Evolutionary conservation across 192 early-diverging fungal genomes (phyloP).

Genomic region (Spizellomyces sp.): DNA sequence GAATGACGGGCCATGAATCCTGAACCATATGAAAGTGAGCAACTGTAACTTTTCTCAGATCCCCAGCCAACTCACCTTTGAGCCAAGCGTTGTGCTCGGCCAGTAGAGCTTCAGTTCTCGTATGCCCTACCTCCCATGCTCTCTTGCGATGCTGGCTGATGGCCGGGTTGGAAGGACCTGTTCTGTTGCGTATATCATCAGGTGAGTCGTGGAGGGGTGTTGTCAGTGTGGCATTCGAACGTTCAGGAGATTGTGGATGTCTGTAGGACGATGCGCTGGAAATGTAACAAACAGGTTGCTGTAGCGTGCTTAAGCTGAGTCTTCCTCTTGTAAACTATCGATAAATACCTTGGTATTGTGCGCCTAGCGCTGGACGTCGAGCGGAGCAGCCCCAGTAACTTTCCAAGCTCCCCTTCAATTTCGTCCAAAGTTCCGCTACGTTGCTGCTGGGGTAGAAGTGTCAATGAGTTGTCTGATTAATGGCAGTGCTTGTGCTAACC

Average conservation of each 20-base stretch:
- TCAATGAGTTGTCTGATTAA: too few relatives aligned
- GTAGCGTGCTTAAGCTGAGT: too few relatives aligned
- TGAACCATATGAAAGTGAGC: background rate
- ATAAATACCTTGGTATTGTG: too few relatives aligned
- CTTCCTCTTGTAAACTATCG: too few relatives aligned
- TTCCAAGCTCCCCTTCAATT: slow-evolving; percentile 30
- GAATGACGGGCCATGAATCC: slow-evolving; percentile 27
- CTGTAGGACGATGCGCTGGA: background rate
- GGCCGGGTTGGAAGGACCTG: slow-evolving; percentile 4
- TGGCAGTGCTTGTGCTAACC: too few relatives aligned
- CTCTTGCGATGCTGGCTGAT: slow-evolving; percentile 22
- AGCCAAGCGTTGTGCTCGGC: slow-evolving; percentile 44
- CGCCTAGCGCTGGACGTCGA: background rate
- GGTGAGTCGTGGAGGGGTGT: background rate
- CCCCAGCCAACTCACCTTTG: slow-evolving; percentile 10
- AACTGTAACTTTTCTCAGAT: too few relatives aligned
- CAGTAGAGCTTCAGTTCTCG: slow-evolving; percentile 28
- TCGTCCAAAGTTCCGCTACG: slow-evolving; percentile 7
- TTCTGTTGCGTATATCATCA: background rate
- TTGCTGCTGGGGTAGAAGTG: background rate
- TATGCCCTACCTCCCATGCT: slow-evolving; percentile 38
- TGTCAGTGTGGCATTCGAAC: background rate
- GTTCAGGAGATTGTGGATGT: background rate
- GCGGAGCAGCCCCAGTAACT: slow-evolving; percentile 17
- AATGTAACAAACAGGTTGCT: too few relatives aligned